These are phyloP conservation scores for Daedaleopsis nitida DNA, from an alignment of 768 basidiomycete species.

Conservation along the genomic window DNA sequence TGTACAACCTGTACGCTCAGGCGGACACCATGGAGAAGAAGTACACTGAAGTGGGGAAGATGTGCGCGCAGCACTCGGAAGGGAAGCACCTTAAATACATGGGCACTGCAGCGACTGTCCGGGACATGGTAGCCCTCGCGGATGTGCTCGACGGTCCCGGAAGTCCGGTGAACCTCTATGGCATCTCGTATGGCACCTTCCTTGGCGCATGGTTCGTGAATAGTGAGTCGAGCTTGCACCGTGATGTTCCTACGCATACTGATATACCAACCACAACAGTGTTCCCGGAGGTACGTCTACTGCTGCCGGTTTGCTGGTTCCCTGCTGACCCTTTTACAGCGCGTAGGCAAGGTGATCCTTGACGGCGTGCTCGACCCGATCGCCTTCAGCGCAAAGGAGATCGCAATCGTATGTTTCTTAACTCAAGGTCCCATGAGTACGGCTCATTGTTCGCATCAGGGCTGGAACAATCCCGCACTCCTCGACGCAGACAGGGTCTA, in stretches of 20 bases:
- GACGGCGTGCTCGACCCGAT: conserved; percentile 9
- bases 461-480: not conserved
- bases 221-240: not conserved
- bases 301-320: not conserved
- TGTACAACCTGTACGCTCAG: not conserved
- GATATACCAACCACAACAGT: not conserved
- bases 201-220: not conserved
- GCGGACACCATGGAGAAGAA: not conserved
- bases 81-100: not conserved
- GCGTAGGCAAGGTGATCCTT: conserved; percentile 1
- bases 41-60: not conserved
- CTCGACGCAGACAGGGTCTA: not conserved
- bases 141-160: conserved; percentile 9
- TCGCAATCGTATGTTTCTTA: not conserved
- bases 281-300: conserved; percentile 7
- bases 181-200: conserved; percentile 3
- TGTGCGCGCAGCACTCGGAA: not conserved
- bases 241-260: too few relatives aligned
- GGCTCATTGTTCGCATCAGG: too few relatives aligned
- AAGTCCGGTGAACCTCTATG: conserved; percentile 4
- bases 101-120: conserved; percentile 3
- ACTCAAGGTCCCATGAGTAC: not conserved
- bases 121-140: conserved; percentile 10
- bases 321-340: not conserved
- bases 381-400: not conserved